Percentiles rank a stretch among this genome's conserved stretches.
Conservation (phyloP, 768 basidiomycete genomes). For the Paxillus involutus region DNA sequence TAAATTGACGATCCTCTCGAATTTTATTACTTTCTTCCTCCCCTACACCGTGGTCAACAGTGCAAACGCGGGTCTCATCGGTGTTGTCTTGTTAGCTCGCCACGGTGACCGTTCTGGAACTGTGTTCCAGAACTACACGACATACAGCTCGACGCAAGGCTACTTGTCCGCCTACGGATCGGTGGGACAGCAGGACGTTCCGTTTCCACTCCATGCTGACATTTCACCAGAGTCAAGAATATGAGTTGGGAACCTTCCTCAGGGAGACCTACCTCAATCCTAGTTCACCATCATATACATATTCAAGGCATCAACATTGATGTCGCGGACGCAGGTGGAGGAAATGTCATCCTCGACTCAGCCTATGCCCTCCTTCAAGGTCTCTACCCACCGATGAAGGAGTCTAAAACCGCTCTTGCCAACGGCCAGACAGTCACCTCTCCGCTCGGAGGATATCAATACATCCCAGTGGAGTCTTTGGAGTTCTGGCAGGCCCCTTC, state of each 20-base stretch:
- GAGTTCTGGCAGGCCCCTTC: constrained; percentile 60
- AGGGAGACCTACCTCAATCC: constrained; percentile 65
- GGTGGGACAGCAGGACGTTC: constrained; percentile 36
- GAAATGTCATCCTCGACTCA: constrained; percentile 79
- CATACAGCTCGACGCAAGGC: constrained; percentile 62
- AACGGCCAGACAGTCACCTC: constrained; percentile 68
- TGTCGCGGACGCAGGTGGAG: constrained; percentile 79
- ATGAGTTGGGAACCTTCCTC: constrained; percentile 57
- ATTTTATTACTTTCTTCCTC: neutral
- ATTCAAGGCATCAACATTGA: constrained; percentile 66
- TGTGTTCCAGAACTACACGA: constrained; percentile 69
- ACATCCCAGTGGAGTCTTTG: constrained; percentile 61
- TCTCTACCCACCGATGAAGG: constrained; percentile 71
- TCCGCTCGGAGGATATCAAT: constrained; percentile 85
- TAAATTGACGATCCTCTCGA: neutral
- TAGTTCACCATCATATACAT: constrained; percentile 59
- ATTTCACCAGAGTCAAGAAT: constrained; percentile 44
- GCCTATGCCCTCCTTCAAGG: constrained; percentile 83
- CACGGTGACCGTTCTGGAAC: constrained; percentile 68
- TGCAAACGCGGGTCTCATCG: constrained; percentile 44
- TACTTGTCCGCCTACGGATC: constrained; percentile 75
- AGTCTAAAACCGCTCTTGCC: constrained; percentile 68
- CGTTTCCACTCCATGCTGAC: neutral
- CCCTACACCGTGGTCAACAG: constrained; percentile 24
- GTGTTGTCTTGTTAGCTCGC: constrained; percentile 72